Conservation (phyloP, 768 basidiomycete species). For the Peribolospora baueri region DNA sequence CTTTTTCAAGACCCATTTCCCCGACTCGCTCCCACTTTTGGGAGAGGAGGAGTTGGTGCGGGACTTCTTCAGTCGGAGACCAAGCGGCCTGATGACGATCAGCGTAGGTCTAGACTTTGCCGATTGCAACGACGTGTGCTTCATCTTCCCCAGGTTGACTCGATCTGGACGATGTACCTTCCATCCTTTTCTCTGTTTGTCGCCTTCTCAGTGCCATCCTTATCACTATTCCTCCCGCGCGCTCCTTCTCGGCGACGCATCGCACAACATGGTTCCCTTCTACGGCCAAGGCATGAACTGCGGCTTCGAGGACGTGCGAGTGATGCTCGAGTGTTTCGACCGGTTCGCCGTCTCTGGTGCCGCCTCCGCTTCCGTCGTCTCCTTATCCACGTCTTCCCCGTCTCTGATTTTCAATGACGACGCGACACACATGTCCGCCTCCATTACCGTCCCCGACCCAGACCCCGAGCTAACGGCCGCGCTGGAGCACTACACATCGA, state of each 20-base stretch:
- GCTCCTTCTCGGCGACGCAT: slow-evolving; percentile 76
- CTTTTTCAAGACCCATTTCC: slow-evolving; percentile 68
- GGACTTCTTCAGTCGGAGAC: slow-evolving; percentile 61
- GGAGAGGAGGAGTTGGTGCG: slow-evolving; percentile 51
- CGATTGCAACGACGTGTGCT: not conserved
- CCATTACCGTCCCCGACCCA: not conserved
- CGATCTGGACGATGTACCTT: slow-evolving; percentile 8
- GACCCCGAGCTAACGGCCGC: slow-evolving; percentile 26
- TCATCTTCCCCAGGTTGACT: not conserved
- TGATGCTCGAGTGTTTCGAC: slow-evolving; percentile 50
- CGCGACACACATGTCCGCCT: not conserved
- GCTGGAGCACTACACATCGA: slow-evolving; percentile 52
- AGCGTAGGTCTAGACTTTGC: slow-evolving; percentile 35
- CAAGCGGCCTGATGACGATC: slow-evolving; percentile 71
- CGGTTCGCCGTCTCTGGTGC: slow-evolving; percentile 31
- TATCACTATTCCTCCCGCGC: slow-evolving; percentile 77
- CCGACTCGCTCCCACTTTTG: slow-evolving; percentile 63
- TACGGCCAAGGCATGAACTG: slow-evolving; percentile 95
- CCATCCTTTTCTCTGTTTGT: slow-evolving; percentile 8
- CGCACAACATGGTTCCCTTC: slow-evolving; percentile 97
- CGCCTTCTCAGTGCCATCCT: slow-evolving; percentile 39
- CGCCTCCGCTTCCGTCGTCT: not conserved
- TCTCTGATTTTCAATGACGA: slow-evolving; percentile 5
- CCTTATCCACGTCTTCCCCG: not conserved
- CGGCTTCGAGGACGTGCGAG: slow-evolving; percentile 86